phyloP scores from a whole-genome alignment of 768 basidiomycete genomes.

The Megacollybia marginata region DNA sequence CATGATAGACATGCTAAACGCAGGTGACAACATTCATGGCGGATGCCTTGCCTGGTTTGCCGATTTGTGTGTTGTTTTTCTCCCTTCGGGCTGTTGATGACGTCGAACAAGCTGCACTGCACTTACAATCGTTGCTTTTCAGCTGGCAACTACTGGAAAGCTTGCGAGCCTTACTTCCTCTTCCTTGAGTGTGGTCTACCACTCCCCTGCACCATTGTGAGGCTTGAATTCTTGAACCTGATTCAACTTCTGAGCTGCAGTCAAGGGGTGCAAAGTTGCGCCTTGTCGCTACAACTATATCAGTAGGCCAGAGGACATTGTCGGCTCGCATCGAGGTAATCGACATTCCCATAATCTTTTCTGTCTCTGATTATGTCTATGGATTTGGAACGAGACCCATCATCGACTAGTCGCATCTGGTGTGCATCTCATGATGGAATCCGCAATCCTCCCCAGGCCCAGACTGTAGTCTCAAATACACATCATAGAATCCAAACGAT shows the following conservation, averaged over 20 bases:
- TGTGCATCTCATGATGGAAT: constrained; percentile 24
- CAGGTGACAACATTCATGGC: constrained; percentile 18
- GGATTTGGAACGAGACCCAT: constrained; percentile 27
- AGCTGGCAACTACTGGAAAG: neutral
- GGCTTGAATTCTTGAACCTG: constrained; percentile 2
- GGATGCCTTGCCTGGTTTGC: constrained; percentile 25
- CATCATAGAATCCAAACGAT: too few species aligned
- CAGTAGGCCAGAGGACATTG: constrained; percentile 20
- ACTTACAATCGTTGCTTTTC: constrained; percentile 1
- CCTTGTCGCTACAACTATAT: constrained; percentile 24
- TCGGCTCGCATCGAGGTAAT: constrained; percentile 25
- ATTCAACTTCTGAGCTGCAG: neutral
- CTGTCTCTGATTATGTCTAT: neutral
- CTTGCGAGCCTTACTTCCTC: constrained; percentile 20
- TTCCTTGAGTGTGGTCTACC: constrained; percentile 24
- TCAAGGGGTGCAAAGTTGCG: constrained; percentile 22
- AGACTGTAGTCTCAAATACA: neutral
- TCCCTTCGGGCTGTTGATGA: neutral
- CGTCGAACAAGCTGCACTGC: neutral
- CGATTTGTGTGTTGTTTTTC: constrained; percentile 16
- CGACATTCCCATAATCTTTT: neutral
- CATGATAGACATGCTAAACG: constrained; percentile 26
- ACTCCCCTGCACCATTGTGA: constrained; percentile 25
- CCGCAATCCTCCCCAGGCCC: too few species aligned
- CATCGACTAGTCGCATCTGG: constrained; percentile 24